These are phyloP conservation scores for Mucor mucedo DNA, from an alignment of 371 early-diverging fungal genomes.

Conservation along the genomic window DNA sequence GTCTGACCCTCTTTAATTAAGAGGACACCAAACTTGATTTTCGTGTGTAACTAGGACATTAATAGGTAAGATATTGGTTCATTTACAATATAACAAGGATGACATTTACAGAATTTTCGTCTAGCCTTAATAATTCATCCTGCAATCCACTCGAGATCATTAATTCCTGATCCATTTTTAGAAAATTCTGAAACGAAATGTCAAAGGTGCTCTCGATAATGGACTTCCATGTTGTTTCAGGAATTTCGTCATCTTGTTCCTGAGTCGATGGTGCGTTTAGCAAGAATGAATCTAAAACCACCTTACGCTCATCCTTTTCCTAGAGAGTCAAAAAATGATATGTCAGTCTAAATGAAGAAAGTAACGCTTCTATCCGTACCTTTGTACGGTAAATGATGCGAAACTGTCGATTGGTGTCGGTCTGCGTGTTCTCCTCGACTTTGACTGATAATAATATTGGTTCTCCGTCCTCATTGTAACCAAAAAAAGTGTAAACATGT, in stretches of 20 bases:
- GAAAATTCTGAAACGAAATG: constrained; percentile 19
- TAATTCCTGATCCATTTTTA: constrained; percentile 13
- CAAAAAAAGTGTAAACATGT: constrained; percentile 29
- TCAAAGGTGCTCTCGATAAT: constrained; percentile 29
- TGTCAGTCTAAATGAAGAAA: too few species aligned
- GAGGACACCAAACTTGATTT: constrained; percentile 83
- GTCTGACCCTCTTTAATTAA: constrained; percentile 72
- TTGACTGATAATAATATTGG: constrained; percentile 28
- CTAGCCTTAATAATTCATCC: constrained; percentile 34
- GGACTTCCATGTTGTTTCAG: constrained; percentile 27
- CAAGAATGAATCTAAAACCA: constrained; percentile 26
- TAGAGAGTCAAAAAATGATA: background rate
- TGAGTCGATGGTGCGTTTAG: constrained; percentile 19
- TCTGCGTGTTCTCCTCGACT: constrained; percentile 12
- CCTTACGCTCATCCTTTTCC: constrained; percentile 25
- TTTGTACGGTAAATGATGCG: constrained; percentile 29
- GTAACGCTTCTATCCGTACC: constrained; percentile 11
- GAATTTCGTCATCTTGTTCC: background rate
- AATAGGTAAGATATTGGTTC: background rate
- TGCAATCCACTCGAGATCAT: constrained; percentile 31
- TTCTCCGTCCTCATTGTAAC: constrained; percentile 21
- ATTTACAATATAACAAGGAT: background rate
- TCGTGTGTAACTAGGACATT: constrained; percentile 57
- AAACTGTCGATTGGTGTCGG: constrained; percentile 22
- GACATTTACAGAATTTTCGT: constrained; percentile 32